phyloP scores from a whole-genome alignment of 2,329 filamentous ascomycete species.

The Allantophomopsis cytisporea region DNA sequence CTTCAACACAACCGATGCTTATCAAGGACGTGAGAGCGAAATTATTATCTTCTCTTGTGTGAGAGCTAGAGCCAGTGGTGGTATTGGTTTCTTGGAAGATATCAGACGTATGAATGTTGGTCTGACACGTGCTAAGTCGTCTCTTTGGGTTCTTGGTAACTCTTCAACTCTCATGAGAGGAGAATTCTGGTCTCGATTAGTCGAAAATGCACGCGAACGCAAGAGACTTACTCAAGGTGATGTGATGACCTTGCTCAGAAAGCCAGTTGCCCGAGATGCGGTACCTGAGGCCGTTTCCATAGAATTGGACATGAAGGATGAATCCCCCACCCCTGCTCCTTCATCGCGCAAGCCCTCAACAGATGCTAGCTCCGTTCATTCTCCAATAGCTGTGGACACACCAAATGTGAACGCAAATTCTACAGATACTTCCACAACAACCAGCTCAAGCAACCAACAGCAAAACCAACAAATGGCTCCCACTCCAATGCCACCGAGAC shows the following conservation, averaged over 20 bases:
- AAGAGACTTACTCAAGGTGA: slow-evolving; percentile 65
- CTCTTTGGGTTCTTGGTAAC: slow-evolving; percentile 91
- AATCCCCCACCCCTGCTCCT: no score
- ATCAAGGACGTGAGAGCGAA: slow-evolving; percentile 92
- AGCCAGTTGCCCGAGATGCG: slow-evolving; percentile 18
- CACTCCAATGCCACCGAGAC: no score
- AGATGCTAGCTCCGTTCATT: no score
- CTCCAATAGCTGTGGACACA: no score
- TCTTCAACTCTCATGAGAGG: slow-evolving; percentile 76
- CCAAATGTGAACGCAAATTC: no score
- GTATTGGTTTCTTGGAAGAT: slow-evolving; percentile 96
- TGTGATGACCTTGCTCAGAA: slow-evolving; percentile 36
- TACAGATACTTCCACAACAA: no score
- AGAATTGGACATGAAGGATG: no score
- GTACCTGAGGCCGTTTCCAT: no score
- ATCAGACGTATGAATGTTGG: slow-evolving; percentile 99
- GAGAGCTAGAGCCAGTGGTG: slow-evolving; percentile 78
- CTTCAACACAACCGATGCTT: slow-evolving; percentile 98
- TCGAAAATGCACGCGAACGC: slow-evolving; percentile 65
- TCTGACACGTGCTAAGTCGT: slow-evolving; percentile 90
- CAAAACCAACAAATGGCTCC: no score
- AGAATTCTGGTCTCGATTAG: slow-evolving; percentile 79
- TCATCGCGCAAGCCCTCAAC: no score
- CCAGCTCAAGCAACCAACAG: no score
- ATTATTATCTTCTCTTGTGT: slow-evolving; percentile 99